Evolutionary conservation across 257 asterid genomes (phyloP).

Genomic region (Ligustrum vulgare): DNA sequence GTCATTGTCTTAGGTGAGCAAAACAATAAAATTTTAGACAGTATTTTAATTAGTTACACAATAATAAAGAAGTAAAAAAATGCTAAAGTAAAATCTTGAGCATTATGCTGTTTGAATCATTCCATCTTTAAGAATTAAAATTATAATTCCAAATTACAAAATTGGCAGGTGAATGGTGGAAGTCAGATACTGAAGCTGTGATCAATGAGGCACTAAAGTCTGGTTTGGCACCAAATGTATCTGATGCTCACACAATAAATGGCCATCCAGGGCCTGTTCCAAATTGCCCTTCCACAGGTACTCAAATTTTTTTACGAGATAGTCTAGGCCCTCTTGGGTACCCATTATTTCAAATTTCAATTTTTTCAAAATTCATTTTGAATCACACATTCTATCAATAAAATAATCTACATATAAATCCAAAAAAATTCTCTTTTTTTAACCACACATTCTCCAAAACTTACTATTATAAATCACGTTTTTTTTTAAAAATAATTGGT

Average conservation of each 20-base stretch:
- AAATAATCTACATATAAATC: too few species aligned
- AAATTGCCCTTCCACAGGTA: slow-evolving; percentile 41
- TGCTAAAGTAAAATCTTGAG: too few species aligned
- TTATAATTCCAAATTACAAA: background rate
- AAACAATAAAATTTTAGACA: background rate
- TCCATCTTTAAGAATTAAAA: background rate
- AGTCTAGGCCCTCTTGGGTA: background rate
- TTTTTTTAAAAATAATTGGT: too few species aligned
- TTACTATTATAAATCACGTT: too few species aligned
- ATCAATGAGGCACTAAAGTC: slow-evolving; percentile 55
- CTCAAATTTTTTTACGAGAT: background rate
- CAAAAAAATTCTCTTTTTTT: too few species aligned
- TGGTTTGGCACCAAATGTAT: slow-evolving; percentile 67
- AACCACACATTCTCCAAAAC: too few species aligned
- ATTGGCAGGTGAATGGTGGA: slow-evolving; percentile 75
- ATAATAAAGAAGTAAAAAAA: too few species aligned
- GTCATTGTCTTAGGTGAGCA: slow-evolving; percentile 47
- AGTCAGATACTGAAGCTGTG: slow-evolving; percentile 68
- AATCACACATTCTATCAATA: too few species aligned
- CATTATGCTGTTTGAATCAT: background rate
- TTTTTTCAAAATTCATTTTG: too few species aligned
- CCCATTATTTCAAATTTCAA: too few species aligned
- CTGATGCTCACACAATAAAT: slow-evolving; percentile 75
- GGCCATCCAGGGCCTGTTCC: slow-evolving; percentile 59
- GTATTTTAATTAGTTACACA: too few species aligned